Base-by-base conservation (phyloP, 2,329 filamentous ascomycete genomes). In the Neonectria sp. region DNA sequence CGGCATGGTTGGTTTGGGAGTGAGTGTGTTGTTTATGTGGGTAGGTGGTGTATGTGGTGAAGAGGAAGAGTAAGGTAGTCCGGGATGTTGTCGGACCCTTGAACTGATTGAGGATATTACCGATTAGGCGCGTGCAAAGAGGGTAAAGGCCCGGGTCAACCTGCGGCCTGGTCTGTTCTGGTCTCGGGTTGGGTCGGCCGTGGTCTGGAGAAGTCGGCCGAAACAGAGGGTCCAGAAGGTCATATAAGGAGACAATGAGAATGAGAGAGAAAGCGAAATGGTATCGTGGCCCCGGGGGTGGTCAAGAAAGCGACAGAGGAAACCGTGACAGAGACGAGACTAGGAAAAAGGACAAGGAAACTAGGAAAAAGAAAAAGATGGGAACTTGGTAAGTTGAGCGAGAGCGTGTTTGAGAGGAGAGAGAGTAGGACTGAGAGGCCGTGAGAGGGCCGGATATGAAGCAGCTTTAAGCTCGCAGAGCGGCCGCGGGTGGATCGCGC, bases 1-100 rank as follows among this genome's bases (percentile, higher is more conserved):
- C 60, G 85, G 82, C 85, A 86, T 86, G 72, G 73, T 81, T 73
- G 71, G 8, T 17, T 62, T 68, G 68, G 52, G 61, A 67, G 35
- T 56, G 62, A 53, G 58, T 49, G 52, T 56, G 55, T 53, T 40
- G 66, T 65, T 45, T 56, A 43, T 63, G 33, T 35, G 12, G 27
- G 27, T 29, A 29, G 27, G 27, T 29, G 27, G 27, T 29, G 27
- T 29, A 29, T 29, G 49, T 65, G 43, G 61, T 55, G 37, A 67
- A n/a, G 25, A 40, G 60, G 65, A 65, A 60, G 55, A 48, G 24
- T 37, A 67, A 67, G 46, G 64, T 65, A n/a, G 65, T 65, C 68
- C 65, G 46, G 53, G 59, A 37, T 43, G 55, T 55, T 65, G 65
- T 51, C 64, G 67, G 31, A 62, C 33, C 48, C 56, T 48, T 68